Evolutionary conservation across 179 eudicot genomes (phyloP).

Genomic region (Beta lomatogona): DNA sequence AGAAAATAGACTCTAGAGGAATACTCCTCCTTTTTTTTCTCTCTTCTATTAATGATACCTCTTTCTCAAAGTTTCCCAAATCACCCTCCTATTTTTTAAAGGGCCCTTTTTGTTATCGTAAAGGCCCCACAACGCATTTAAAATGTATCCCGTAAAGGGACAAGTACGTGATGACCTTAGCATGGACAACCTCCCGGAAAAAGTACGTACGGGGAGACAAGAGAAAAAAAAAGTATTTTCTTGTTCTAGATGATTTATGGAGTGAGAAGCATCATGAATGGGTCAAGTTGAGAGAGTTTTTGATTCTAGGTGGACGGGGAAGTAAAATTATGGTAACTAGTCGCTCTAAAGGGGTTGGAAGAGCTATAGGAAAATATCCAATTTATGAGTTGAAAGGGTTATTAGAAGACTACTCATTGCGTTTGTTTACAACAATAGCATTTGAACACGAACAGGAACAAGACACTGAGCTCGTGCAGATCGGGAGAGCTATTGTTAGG

Average conservation of each 20-base stretch:
- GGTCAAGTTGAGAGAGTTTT: conserved; percentile 6
- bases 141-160: no score
- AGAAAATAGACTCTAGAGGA: no score
- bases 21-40: no score
- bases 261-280: conserved; percentile 21
- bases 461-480: not conserved
- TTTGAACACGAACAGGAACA: not conserved
- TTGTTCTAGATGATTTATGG: conserved; percentile 37
- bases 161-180: not conserved
- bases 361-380: not conserved
- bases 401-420: conserved; percentile 17
- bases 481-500: conserved; percentile 20
- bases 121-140: no score
- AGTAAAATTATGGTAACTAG: conserved; percentile 30
- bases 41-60: no score
- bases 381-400: conserved; percentile 8
- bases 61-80: no score
- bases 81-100: no score
- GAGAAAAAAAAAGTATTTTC: not conserved
- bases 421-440: conserved; percentile 19
- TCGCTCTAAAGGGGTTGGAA: not conserved
- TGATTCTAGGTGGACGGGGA: conserved; percentile 15
- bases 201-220: not conserved
- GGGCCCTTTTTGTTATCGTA: no score
- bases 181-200: not conserved